Base-by-base conservation (phyloP, 768 basidiomycete species). In the Boletus vinaceobasis region DNA sequence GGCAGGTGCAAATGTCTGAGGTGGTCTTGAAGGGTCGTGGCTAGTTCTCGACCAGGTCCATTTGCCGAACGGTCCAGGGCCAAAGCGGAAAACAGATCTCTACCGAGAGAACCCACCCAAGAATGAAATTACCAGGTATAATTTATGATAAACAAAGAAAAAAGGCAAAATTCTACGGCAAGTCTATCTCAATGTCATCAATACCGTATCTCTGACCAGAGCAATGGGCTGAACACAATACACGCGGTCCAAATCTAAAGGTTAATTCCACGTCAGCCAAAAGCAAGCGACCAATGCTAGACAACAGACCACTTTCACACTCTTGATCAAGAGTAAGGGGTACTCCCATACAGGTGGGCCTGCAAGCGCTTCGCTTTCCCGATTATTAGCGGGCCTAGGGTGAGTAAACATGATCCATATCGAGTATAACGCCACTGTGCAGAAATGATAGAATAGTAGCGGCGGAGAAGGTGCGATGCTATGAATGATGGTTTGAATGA, bases 401-500 rank as follows among this genome's bases (percentile, higher is more conserved):
- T 78, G 83, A 9, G 85, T 87, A 72, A 98, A 94, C 72, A 97
- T 79, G 48, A 88, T 77, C 84, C 87, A 98, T 66, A 98, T 87
- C 2, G 94, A 86, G 73, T 97, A 99, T 60, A 99, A 81, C 0
- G 97, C 97, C 60, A 99, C 97, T 27, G 81, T 75, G 78, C 96
- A 99, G 75, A 99, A 99, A 76, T 98, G 97, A 65, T 82, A 83
- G 60, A 87, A 83, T 19, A 99, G 84, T 43, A 93, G 75, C 11
- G 82, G 57, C 0, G 94, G 92, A n/a, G 88, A 87, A 6, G 90
- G 87, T 1, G 82, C 77, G 55, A 96, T 81, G 13, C 94, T 96
- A 65, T 3, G 26, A 32, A 35, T 7, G 29, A 26, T 29, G 7
- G 17, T 45, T 26, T 19, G 8, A 54, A 47, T 35, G 32, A 48